Conservation (phyloP, 2,329 filamentous ascomycete genomes). For the Ilyonectria robusta region DNA sequence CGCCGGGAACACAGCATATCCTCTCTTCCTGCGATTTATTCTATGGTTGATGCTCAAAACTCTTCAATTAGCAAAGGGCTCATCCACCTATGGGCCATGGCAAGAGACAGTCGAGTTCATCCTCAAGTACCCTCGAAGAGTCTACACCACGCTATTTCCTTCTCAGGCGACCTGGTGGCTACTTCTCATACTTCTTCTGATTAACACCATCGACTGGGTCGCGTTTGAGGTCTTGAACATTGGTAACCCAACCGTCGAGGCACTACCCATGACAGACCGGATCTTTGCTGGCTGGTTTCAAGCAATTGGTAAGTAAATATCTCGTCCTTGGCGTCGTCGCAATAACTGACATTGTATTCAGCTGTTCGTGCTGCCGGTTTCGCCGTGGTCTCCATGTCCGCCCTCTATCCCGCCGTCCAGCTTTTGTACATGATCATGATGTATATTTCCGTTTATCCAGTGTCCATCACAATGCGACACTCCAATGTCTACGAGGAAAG, state of each 20-base stretch:
- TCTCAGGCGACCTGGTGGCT: constrained; percentile 76
- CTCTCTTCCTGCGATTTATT: constrained; percentile 72
- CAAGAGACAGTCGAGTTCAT: constrained; percentile 69
- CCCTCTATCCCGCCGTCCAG: constrained; percentile 70
- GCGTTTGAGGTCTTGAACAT: constrained; percentile 77
- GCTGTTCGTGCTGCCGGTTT: constrained; percentile 77
- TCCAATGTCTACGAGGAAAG: constrained; percentile 82
- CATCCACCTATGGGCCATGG: constrained; percentile 54
- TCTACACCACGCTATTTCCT: constrained; percentile 76
- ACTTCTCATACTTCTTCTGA: constrained; percentile 69
- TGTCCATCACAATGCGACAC: constrained; percentile 75
- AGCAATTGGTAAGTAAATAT: constrained; percentile 62
- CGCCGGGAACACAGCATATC: constrained; percentile 77
- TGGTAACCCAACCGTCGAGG: constrained; percentile 68
- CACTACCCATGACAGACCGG: constrained; percentile 66
- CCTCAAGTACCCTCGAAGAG: constrained; percentile 68
- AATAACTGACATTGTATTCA: constrained; percentile 36
- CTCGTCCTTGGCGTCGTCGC: background rate
- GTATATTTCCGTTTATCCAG: constrained; percentile 76
- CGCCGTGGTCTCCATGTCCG: constrained; percentile 73
- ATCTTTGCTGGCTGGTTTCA: constrained; percentile 77
- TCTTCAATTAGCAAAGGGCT: constrained; percentile 55
- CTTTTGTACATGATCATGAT: constrained; percentile 75
- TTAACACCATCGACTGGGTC: constrained; percentile 76
- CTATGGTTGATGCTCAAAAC: constrained; percentile 67